Base-by-base conservation (phyloP, 768 basidiomycete genomes). In the Termitomyces eurrhizus region DNA sequence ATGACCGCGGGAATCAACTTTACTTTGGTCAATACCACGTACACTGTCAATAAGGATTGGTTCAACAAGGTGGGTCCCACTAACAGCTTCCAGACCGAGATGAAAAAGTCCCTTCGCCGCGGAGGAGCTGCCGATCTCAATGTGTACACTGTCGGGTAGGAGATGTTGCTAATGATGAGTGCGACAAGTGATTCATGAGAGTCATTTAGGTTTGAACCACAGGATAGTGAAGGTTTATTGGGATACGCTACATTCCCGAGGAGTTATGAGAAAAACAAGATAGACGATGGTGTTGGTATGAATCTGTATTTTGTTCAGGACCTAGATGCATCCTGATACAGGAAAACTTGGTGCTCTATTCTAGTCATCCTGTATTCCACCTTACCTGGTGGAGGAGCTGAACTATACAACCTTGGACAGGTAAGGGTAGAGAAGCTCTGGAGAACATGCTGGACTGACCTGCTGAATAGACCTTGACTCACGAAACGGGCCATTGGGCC, bases 401-500 rank as follows among this genome's bases (percentile, higher is more conserved):
- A 62, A 5, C 66, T 69, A 62, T 83, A 77, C 71, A 78, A 84
- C 67, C 59, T 69, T 46, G 79, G 78, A 18, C 64, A 63, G 32
- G 70, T 67, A 51, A 39, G 65, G 41, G 7, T 21, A 13, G 13
- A 11, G 33, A 7, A 24, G 32, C n/a, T 24, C 63, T 66, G 39
- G 41, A 55, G 60, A 71, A 39, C 21, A 21, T 33, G 24, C 41
- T 13, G 45, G 1, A 42, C 42, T 60, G 18, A 61, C 41, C 39
- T 16, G 9, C 6, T 33, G 21, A 36, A 13, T 62, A 79, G 69
- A 84, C 82, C 11, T 65, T 82, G 48, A 80, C 77, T 2, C 84
- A 85, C 66, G 84, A 85, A 68, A 74, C 74, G 45, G 81, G 83
- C 4, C 83, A 84, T 69, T 85, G 83, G 83, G 67, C 74, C 48